These are phyloP conservation scores for Rhodotorula sp. DNA, from an alignment of 1,284 basidiomycete genomes.

Conservation along the genomic window DNA sequence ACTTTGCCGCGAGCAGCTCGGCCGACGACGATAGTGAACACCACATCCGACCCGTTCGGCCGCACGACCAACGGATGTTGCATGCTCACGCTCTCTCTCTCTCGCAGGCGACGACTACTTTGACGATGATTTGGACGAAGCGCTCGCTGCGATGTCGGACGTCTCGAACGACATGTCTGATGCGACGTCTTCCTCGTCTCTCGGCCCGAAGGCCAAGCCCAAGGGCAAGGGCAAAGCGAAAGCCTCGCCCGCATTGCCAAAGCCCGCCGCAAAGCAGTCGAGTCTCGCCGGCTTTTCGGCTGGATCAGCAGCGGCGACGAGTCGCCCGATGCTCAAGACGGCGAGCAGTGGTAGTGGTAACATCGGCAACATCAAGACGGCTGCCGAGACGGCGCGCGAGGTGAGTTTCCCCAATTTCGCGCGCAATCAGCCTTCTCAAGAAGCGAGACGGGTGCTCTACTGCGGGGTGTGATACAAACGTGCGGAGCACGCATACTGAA, in stretches of 20 bases:
- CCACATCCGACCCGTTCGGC: not conserved
- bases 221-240: constrained; percentile 21
- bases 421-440: not conserved
- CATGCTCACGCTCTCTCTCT: not conserved
- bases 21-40: constrained; percentile 5
- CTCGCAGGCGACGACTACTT: constrained; percentile 37
- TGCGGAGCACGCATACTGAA: not conserved
- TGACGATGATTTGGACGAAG: constrained; percentile 38
- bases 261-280: constrained; percentile 16
- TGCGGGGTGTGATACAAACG: not conserved
- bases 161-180: constrained; percentile 29
- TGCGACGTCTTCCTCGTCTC: constrained; percentile 11
- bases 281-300: not conserved
- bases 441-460: not conserved
- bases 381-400: constrained; percentile 26
- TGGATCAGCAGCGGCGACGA: not conserved
- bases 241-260: constrained; percentile 10
- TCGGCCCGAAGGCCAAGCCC: constrained; percentile 2
- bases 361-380: constrained; percentile 32
- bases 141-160: constrained; percentile 36
- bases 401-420: constrained; percentile 19
- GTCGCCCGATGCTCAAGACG: constrained; percentile 37
- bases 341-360: constrained; percentile 35
- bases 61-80: not conserved
- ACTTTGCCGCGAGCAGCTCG: constrained; percentile 14